Conservation (phyloP, 2,329 filamentous ascomycete genomes). For the Westerdykella sp. region DNA sequence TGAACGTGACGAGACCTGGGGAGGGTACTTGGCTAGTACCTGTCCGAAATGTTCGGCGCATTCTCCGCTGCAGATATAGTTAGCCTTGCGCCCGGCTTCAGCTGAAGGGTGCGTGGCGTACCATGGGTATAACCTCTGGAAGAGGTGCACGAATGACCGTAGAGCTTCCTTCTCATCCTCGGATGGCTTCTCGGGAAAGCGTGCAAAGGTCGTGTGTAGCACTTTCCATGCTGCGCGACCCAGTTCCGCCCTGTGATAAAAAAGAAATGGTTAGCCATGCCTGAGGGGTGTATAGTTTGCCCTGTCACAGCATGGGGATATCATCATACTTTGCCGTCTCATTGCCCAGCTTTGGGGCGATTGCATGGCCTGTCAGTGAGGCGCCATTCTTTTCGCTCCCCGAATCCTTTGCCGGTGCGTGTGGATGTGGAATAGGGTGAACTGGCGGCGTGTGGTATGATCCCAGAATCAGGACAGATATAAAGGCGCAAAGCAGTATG, state of each 20-base stretch:
- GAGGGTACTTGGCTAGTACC: conserved; percentile 56
- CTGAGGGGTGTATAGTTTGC: background rate
- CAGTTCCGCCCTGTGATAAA: conserved; percentile 49
- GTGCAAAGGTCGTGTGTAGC: conserved; percentile 60
- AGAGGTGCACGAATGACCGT: conserved; percentile 56
- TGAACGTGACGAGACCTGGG: conserved; percentile 56
- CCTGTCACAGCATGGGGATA: background rate
- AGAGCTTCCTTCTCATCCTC: conserved; percentile 55
- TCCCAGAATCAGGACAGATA: conserved; percentile 55
- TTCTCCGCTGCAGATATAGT: conserved; percentile 48
- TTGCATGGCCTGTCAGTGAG: conserved; percentile 59
- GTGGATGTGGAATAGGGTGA: conserved; percentile 14
- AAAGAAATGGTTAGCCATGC: conserved; percentile 14
- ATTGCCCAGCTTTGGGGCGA: conserved; percentile 76
- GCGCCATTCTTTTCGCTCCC: conserved; percentile 19
- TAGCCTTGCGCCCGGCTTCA: conserved; percentile 19
- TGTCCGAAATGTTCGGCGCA: conserved; percentile 59
- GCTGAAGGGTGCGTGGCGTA: conserved; percentile 28
- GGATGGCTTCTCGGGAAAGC: conserved; percentile 58
- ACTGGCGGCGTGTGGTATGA: conserved; percentile 46
- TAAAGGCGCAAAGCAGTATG: conserved; percentile 50
- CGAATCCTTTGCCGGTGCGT: conserved; percentile 9
- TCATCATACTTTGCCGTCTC: conserved; percentile 59
- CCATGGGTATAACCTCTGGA: conserved; percentile 61
- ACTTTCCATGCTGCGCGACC: conserved; percentile 61